Evolutionary conservation across 2,329 filamentous ascomycete genomes (phyloP).

Genomic region (Dryadomyces quercivorus): DNA sequence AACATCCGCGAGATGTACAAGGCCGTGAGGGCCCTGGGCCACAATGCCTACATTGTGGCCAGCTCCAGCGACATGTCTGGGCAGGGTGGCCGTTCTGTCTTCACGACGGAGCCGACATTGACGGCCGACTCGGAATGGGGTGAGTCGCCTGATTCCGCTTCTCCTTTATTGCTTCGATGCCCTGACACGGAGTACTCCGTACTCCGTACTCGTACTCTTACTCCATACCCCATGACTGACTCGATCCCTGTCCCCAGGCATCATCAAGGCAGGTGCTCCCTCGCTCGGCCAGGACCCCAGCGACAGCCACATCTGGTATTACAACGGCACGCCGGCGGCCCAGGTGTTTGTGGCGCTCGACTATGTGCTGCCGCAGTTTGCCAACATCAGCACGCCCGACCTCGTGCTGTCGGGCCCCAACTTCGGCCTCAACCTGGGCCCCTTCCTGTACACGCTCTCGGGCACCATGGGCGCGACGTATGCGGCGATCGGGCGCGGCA

Average conservation of each 20-base stretch:
- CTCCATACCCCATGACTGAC: neutral
- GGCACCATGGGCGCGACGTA: slow-evolving; percentile 40
- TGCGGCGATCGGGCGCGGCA: slow-evolving; percentile 32
- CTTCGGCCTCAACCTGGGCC: slow-evolving; percentile 39
- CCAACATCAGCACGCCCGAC: slow-evolving; percentile 35
- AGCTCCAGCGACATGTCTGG: slow-evolving; percentile 31
- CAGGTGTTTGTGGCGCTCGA: slow-evolving; percentile 44
- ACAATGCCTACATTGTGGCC: slow-evolving; percentile 38
- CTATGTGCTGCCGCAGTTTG: slow-evolving; percentile 38
- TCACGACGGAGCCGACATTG: slow-evolving; percentile 29
- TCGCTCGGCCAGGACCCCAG: slow-evolving; percentile 36
- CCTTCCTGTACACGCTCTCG: slow-evolving; percentile 39
- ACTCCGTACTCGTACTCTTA: neutral
- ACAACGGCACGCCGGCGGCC: slow-evolving; percentile 44
- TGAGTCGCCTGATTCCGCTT: neutral
- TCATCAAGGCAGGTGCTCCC: slow-evolving; percentile 32
- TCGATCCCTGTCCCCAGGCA: slow-evolving; percentile 11
- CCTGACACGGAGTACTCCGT: no score
- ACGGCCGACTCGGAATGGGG: slow-evolving; percentile 27
- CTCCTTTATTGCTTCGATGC: no score
- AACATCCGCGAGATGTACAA: slow-evolving; percentile 28
- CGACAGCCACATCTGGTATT: slow-evolving; percentile 46
- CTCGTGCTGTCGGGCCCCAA: slow-evolving; percentile 44
- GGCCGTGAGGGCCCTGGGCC: slow-evolving; percentile 40
- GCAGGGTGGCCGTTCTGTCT: slow-evolving; percentile 30